Base-by-base conservation (phyloP, 345 rosid species). In the Salix suchowensis region DNA sequence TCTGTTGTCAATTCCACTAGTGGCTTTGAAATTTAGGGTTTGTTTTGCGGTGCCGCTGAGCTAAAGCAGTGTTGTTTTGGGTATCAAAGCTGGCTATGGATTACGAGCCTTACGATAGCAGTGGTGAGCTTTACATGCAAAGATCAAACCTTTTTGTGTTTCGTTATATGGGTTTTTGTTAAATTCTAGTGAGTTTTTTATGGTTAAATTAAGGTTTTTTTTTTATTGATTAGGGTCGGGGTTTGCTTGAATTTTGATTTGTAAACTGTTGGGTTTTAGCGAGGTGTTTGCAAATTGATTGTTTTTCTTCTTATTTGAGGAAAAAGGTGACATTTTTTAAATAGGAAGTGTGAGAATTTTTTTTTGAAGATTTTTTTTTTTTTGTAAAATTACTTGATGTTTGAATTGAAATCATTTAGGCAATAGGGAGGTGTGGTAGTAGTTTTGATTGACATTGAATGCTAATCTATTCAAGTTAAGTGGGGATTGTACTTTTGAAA, bases 81-180 rank as follows among this genome's bases (percentile, higher is more conserved):
- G 60, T 52, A 16, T 15, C 64, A 23, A 77, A 76, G 75, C 83
- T 81, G 85, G 85, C 84, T 68, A 91, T 91, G 94, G 91, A 91
- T 73, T 89, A 84, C 88, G 90, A 89, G 70, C 82, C 96, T 10
- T 88, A 77, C 60, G 96, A 89, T 79, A 91, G 92, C 87, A 91
- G 94, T 73, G 94, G 96, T 89, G 68, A 86, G 94, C 71, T 34
- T 84, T 74, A 2, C 42, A 73, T 73, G 40, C 54, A 67, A 48
- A 42, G 21, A 82, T 76, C 76, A 26, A 26, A 24, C 62, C 42
- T 71, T 70, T 72, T 32, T 55, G 30, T 82, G 32, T 67, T 68
- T 10, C 48, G 30, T 23, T 50, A 16, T 14, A 7, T 70, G 19
- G 8, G 0, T 48, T 28, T 54, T 2, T 30, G 5, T 71, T 54